Percentiles rank a stretch among this genome's conserved stretches.
Conservation (phyloP, 805 yeast genomes). For the Candida ficus region DNA sequence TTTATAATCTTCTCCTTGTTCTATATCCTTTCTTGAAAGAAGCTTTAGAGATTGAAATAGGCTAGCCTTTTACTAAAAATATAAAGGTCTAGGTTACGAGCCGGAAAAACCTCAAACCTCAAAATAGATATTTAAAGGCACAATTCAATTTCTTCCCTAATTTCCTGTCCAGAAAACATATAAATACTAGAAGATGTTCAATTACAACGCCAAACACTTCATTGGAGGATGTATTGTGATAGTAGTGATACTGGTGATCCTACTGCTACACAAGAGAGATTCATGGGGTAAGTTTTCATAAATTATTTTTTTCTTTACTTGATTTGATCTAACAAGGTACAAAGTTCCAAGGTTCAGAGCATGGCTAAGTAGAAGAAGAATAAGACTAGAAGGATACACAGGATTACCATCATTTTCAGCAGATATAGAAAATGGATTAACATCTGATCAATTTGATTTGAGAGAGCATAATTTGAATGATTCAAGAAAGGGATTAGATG, state of each 20-base stretch:
- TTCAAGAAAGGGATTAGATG: slow-evolving; percentile 57
- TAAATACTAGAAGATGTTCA: neutral
- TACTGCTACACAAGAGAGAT: neutral
- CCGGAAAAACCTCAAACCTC: neutral
- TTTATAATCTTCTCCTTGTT: too few species aligned
- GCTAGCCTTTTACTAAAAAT: too few species aligned
- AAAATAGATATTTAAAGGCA: neutral
- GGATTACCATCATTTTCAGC: slow-evolving; percentile 31
- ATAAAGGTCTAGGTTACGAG: neutral
- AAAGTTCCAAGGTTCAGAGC: slow-evolving; percentile 18
- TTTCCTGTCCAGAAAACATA: neutral
- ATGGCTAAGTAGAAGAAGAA: slow-evolving; percentile 21
- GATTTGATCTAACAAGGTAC: neutral
- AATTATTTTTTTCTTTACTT: neutral
- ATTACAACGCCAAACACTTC: too few species aligned
- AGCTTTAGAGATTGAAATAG: too few species aligned
- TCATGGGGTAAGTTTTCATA: slow-evolving; percentile 1
- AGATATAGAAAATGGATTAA: slow-evolving; percentile 55
- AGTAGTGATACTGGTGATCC: neutral
- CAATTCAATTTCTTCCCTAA: neutral
- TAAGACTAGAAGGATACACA: slow-evolving; percentile 23
- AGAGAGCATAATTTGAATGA: slow-evolving; percentile 44
- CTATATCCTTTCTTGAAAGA: too few species aligned
- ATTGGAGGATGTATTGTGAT: too few species aligned
- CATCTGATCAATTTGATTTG: slow-evolving; percentile 55